phyloP scores from a whole-genome alignment of 2,329 filamentous ascomycete genomes.

The Ophiocordyceps camponoti-floridani region DNA sequence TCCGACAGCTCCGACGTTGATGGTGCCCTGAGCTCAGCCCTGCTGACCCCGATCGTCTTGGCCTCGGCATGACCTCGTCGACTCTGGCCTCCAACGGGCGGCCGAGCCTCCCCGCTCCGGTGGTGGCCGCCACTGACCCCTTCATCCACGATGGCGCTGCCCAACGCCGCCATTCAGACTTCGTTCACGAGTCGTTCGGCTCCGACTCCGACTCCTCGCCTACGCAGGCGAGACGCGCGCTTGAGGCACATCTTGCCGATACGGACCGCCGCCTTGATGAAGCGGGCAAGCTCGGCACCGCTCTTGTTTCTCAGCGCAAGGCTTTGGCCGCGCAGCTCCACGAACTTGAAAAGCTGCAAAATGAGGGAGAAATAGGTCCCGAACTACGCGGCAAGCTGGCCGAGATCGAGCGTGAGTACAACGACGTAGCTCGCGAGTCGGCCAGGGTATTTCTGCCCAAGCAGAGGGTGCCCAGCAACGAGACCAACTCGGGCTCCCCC shows the following conservation, averaged over 20 bases:
- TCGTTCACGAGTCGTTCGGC: slow-evolving; percentile 65
- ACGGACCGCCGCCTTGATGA: slow-evolving; percentile 85
- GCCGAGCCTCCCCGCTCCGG: slow-evolving; percentile 20
- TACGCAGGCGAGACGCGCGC: slow-evolving; percentile 68
- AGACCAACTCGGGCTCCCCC: slow-evolving; percentile 33
- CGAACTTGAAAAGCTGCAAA: slow-evolving; percentile 64
- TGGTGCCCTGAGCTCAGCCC: background rate
- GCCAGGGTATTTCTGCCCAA: slow-evolving; percentile 77
- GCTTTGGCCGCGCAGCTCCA: slow-evolving; percentile 65
- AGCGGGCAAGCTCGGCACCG: slow-evolving; percentile 73
- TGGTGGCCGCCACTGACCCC: slow-evolving; percentile 29
- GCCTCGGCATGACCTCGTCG: slow-evolving; percentile 22
- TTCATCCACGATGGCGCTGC: slow-evolving; percentile 32
- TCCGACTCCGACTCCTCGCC: slow-evolving; percentile 64
- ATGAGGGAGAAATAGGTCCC: slow-evolving; percentile 61
- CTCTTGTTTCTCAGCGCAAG: slow-evolving; percentile 72
- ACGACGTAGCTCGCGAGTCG: slow-evolving; percentile 79
- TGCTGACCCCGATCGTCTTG: background rate
- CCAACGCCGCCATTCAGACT: slow-evolving; percentile 60
- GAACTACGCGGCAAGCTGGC: slow-evolving; percentile 69
- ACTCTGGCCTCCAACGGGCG: slow-evolving; percentile 19
- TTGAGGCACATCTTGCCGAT: slow-evolving; percentile 83
- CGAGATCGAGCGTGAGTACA: slow-evolving; percentile 87
- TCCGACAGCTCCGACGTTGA: background rate
- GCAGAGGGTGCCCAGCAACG: slow-evolving; percentile 58